phyloP scores from a whole-genome alignment of 805 yeast species.

The Metschnikowia picachoensis region DNA sequence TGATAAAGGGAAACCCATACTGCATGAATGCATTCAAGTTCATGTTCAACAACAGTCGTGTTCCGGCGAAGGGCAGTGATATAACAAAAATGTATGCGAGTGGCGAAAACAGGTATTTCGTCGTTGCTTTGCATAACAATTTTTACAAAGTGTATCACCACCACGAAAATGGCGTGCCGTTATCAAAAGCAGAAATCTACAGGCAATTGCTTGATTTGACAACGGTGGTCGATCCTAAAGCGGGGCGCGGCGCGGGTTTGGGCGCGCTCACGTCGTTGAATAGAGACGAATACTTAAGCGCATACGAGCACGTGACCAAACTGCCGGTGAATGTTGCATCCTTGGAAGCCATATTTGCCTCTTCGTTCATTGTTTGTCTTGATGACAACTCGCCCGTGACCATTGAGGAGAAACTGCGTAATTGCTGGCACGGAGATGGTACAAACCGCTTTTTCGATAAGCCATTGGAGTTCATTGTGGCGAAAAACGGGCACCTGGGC shows the following conservation, averaged over 20 bases:
- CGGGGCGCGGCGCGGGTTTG: slow-evolving; percentile 48
- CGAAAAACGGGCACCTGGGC: slow-evolving; percentile 83
- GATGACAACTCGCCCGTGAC: slow-evolving; percentile 73
- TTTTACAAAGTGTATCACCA: slow-evolving; percentile 76
- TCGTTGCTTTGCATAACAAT: slow-evolving; percentile 71
- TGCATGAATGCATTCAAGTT: slow-evolving; percentile 91
- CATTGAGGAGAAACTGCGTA: slow-evolving; percentile 76
- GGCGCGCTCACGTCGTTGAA: slow-evolving; percentile 82
- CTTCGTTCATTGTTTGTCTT: slow-evolving; percentile 77
- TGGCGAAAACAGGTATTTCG: slow-evolving; percentile 58
- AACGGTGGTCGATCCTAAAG: slow-evolving; percentile 32
- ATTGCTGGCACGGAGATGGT: slow-evolving; percentile 96
- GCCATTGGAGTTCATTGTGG: slow-evolving; percentile 78
- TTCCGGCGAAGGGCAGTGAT: slow-evolving; percentile 68
- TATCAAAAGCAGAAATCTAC: slow-evolving; percentile 48
- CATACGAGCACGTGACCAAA: slow-evolving; percentile 53
- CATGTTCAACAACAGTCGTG: slow-evolving; percentile 87
- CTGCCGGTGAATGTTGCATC: slow-evolving; percentile 61
- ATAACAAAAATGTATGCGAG: slow-evolving; percentile 50
- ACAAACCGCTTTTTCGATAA: slow-evolving; percentile 87
- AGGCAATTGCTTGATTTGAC: slow-evolving; percentile 55
- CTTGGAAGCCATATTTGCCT: slow-evolving; percentile 63
- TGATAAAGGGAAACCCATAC: slow-evolving; percentile 72
- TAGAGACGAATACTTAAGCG: slow-evolving; percentile 74
- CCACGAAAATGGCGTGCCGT: slow-evolving; percentile 38